phyloP scores from a whole-genome alignment of 2,329 filamentous ascomycete species.

The Pseudogymnoascus sp. region DNA sequence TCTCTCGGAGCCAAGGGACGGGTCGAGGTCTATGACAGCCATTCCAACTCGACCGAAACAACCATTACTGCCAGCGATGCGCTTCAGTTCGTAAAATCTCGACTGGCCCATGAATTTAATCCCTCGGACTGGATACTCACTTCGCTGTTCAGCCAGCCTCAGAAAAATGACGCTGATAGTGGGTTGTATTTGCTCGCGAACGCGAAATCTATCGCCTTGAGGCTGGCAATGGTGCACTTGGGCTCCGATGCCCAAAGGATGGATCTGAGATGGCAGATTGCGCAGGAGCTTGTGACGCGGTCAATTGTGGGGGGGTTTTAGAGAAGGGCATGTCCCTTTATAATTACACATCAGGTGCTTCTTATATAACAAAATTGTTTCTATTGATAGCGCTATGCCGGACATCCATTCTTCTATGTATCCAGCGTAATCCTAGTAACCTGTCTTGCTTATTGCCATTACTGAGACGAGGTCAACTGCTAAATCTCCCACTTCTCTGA shows the following conservation, averaged over 20 bases:
- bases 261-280: background rate
- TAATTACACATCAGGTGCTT: too few species aligned
- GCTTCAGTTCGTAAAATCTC: background rate
- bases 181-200: background rate
- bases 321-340: background rate
- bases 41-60: background rate
- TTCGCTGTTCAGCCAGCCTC: background rate
- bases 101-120: background rate
- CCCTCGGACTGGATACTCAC: background rate
- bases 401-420: too few species aligned
- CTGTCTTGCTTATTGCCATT: too few species aligned
- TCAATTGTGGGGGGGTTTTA: background rate
- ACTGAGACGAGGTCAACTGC: too few species aligned
- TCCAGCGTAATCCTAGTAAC: too few species aligned
- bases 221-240: background rate
- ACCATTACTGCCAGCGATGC: background rate
- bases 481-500: too few species aligned
- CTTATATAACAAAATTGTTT: too few species aligned
- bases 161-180: background rate
- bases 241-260: background rate
- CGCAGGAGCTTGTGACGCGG: background rate
- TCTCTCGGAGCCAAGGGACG: background rate
- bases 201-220: background rate
- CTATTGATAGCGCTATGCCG: too few species aligned
- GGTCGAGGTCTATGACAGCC: background rate